Percentiles rank a stretch among this genome's conserved stretches.
These are phyloP conservation scores for Cyamopsis tetragonoloba DNA, from an alignment of 306 rosid species.

Conservation along the genomic window DNA sequence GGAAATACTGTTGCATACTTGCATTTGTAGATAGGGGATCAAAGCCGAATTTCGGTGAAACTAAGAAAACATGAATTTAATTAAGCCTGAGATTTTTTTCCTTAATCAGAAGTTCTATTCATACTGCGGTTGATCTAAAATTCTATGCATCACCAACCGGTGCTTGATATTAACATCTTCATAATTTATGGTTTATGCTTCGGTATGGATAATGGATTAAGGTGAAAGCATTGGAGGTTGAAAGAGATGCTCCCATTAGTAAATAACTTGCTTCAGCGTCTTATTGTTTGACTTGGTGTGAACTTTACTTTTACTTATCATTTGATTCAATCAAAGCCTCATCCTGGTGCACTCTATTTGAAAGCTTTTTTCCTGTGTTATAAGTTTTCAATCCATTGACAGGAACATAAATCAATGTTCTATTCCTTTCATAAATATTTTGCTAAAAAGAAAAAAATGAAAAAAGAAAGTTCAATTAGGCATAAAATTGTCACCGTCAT, in stretches of 20 bases:
- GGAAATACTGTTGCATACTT: background rate
- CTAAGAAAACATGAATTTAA: background rate
- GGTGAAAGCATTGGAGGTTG: background rate
- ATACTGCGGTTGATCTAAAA: background rate
- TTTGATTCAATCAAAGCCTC: background rate
- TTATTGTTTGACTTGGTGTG: background rate
- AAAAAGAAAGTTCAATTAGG: background rate
- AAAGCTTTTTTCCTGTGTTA: background rate
- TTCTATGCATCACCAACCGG: background rate
- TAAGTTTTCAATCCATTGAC: background rate
- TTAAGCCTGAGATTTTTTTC: background rate
- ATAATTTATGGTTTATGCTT: background rate
- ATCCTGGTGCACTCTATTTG: background rate
- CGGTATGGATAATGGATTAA: slow-evolving; percentile 12
- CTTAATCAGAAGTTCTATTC: background rate
- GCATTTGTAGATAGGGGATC: background rate
- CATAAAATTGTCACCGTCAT: background rate
- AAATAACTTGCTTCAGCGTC: background rate
- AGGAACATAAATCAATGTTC: background rate
- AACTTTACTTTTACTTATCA: background rate
- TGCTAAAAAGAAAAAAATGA: background rate
- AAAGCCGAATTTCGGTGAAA: background rate
- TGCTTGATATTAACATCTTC: slow-evolving; percentile 4
- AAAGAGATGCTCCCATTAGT: background rate
- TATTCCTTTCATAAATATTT: background rate